Conservation (phyloP, 1,284 basidiomycete species). For the Irpex sp. region DNA sequence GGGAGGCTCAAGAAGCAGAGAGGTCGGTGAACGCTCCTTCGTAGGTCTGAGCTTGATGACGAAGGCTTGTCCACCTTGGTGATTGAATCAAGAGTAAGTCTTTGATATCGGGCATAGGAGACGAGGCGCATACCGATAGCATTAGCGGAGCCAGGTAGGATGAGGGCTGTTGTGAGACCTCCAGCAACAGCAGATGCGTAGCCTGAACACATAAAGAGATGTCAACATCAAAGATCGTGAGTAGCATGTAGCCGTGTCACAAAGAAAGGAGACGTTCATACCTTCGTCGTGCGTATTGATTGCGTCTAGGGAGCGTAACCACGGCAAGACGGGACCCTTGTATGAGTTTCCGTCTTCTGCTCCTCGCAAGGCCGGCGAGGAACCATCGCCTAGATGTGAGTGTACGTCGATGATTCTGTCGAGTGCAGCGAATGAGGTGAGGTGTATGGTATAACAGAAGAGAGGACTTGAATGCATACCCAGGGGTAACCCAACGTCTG, state of each 20-base stretch:
- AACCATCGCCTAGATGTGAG: constrained; percentile 23
- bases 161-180: constrained; percentile 69
- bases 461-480: constrained; percentile 13
- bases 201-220: constrained; percentile 29
- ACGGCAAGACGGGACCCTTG: constrained; percentile 38
- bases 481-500: constrained; percentile 24
- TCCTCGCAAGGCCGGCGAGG: constrained; percentile 22
- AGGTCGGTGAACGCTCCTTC: constrained; percentile 39
- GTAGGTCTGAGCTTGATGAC: constrained; percentile 50
- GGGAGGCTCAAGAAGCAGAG: constrained; percentile 47
- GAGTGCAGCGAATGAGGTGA: not conserved
- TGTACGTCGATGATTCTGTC: constrained; percentile 46
- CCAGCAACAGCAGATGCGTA: constrained; percentile 44
- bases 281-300: constrained; percentile 46
- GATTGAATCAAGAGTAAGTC: not conserved
- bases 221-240: not conserved
- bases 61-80: constrained; percentile 33
- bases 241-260: too few species aligned
- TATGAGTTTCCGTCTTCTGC: constrained; percentile 33
- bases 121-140: constrained; percentile 23
- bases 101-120: too few species aligned
- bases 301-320: constrained; percentile 46
- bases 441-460: too few species aligned
- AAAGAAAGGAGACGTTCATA: not conserved
- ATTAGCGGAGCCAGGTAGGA: constrained; percentile 56